phyloP scores from a whole-genome alignment of 768 basidiomycete genomes.

The Psilocybe tampanensis region DNA sequence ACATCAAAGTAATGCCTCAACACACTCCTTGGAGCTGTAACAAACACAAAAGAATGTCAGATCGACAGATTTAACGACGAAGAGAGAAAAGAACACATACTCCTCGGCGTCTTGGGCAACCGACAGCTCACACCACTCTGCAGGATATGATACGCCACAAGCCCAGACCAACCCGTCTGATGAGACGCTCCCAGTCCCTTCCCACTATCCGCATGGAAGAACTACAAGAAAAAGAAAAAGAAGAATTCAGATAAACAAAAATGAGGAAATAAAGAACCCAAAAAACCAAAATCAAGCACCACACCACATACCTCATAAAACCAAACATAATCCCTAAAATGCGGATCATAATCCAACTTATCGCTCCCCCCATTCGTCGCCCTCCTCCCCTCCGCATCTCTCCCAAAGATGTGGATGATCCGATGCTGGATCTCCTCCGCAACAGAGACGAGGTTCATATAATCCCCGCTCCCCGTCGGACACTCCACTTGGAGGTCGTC shows the following conservation, averaged over 20 bases:
- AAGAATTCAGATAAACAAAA: background rate
- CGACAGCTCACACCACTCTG: constrained; percentile 90
- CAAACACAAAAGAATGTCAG: background rate
- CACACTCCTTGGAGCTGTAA: constrained; percentile 79
- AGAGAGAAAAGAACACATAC: constrained; percentile 47
- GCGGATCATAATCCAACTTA: constrained; percentile 86
- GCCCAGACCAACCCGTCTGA: constrained; percentile 97
- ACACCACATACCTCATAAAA: constrained; percentile 80
- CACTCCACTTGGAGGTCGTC: constrained; percentile 93
- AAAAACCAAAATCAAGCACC: background rate
- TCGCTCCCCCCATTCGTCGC: constrained; percentile 92
- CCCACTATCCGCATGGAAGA: constrained; percentile 94
- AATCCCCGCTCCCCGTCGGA: constrained; percentile 95
- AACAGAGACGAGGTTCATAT: constrained; percentile 92
- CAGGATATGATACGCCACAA: constrained; percentile 89
- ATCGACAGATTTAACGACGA: too few species aligned
- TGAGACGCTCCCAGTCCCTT: constrained; percentile 95
- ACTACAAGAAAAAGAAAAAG: constrained; percentile 79
- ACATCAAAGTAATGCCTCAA: constrained; percentile 96
- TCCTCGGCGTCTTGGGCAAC: constrained; percentile 91
- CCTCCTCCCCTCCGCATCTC: constrained; percentile 82
- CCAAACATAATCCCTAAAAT: constrained; percentile 96
- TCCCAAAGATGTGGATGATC: constrained; percentile 98
- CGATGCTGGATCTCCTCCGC: constrained; percentile 99
- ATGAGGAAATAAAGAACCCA: too few species aligned